Percentiles rank a stretch among this genome's conserved stretches.
Conservation (phyloP, 2,329 filamentous ascomycete genomes). For the Aspergillus tanneri region DNA sequence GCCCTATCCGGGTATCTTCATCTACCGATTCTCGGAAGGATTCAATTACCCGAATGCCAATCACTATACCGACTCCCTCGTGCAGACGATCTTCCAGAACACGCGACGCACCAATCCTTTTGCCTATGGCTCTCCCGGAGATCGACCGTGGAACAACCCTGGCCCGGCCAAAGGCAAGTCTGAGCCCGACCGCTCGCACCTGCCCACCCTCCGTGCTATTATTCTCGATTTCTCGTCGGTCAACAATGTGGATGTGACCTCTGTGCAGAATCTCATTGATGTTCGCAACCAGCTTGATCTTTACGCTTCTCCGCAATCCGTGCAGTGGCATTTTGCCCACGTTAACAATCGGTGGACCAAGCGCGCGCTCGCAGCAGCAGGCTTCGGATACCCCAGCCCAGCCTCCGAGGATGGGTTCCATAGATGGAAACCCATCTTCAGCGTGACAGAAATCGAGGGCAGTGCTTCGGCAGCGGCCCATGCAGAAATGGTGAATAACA, state of each 20-base stretch:
- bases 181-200: slow-evolving; percentile 48
- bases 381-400: slow-evolving; percentile 78
- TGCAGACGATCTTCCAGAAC: slow-evolving; percentile 63
- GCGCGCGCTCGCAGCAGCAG: slow-evolving; percentile 78
- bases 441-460: slow-evolving; percentile 81
- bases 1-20: slow-evolving; percentile 89
- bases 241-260: slow-evolving; percentile 91
- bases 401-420: slow-evolving; percentile 55
- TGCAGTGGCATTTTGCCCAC: slow-evolving; percentile 95
- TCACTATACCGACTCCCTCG: slow-evolving; percentile 78
- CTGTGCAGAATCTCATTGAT: slow-evolving; percentile 87
- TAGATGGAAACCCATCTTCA: slow-evolving; percentile 94
- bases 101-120: slow-evolving; percentile 75
- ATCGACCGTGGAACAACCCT: slow-evolving; percentile 94
- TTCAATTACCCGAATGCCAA: slow-evolving; percentile 96
- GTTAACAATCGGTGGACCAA: slow-evolving; percentile 95
- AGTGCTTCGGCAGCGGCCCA: slow-evolving; percentile 65
- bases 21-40: slow-evolving; percentile 90
- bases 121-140: slow-evolving; percentile 64
- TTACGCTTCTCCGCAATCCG: slow-evolving; percentile 74
- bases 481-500: slow-evolving; percentile 65
- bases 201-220: slow-evolving; percentile 78
- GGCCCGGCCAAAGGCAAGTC: slow-evolving; percentile 63
- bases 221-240: slow-evolving; percentile 92
- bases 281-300: slow-evolving; percentile 90